Evolutionary conservation across 495 filamentous ascomycete species (phyloP), one percentile per base, ranked within the genome.

Genomic region (Tuber borchii): DNA sequence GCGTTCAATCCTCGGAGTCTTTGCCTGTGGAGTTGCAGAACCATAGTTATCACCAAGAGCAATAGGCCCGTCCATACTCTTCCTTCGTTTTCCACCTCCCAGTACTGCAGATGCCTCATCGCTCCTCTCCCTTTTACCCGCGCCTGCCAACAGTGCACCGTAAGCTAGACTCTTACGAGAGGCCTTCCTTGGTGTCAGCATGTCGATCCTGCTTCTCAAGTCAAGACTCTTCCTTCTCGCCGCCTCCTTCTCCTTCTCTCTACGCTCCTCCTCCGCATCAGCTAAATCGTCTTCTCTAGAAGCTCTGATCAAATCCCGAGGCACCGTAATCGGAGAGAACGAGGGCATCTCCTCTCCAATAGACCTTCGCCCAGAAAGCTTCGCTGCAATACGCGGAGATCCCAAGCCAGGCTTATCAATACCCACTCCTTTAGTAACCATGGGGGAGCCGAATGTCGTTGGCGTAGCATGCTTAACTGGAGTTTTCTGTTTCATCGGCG

Each of bases 381-480:
- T 87, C 37, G 88, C 91, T 20, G 91, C 88, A 46, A 96, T 89
- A 22, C 87, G 88, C 12, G 93, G 93, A 6, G 93, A 96, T 34
- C 93, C 93, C 71, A 95, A 88, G 7, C 93, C 92, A 77, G 88
- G 85, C 75, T 88, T 89, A 78, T 94, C 92, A 78, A 90, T 90
- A 17, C 93, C 93, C 75, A 94, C 82, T 6, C 92, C 93, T 10
- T 43, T 71, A 26, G 73, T 77, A 20, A 45, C 22, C 22, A n/a
- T 45, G 39, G 39, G 39, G 39, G 70, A 71, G n/a, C 74, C 44
- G 20, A 76, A 72, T 31, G 45, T 56, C 19, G 40, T 46, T 17
- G 79, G 71, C 10, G 76, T 69, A 48, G 43, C 70, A 43, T 34
- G 48, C 61, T 71, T 70, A 4, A 16, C 34, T n/a, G 31, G 26